Conservation (phyloP, 1,139 yeast species). For the Blastobotrys serpentis region DNA sequence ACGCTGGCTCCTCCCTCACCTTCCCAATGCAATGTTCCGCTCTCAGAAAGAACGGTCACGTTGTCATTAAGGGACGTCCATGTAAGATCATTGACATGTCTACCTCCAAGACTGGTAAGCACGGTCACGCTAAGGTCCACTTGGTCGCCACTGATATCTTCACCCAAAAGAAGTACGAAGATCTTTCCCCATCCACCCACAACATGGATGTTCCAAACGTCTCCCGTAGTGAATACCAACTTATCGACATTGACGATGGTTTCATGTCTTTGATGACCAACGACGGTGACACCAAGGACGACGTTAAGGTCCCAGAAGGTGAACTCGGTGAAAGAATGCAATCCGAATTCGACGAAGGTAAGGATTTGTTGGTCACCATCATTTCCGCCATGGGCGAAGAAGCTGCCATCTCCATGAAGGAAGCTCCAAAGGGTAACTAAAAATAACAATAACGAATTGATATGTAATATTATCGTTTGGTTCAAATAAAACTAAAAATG, state of each 20-base stretch:
- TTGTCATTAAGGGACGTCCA: constrained; percentile 98
- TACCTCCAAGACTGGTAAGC: constrained; percentile 99
- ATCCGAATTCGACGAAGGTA: constrained; percentile 93
- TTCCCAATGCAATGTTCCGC: constrained; percentile 99
- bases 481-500: not conserved
- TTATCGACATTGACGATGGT: constrained; percentile 97
- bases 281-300: constrained; percentile 99
- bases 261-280: constrained; percentile 94
- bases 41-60: constrained; percentile 99
- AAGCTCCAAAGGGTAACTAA: constrained; percentile 71
- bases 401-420: constrained; percentile 97
- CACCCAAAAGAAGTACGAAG: constrained; percentile 99
- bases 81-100: constrained; percentile 99
- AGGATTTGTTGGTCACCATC: constrained; percentile 93
- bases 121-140: constrained; percentile 99
- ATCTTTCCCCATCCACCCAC: constrained; percentile 99
- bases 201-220: constrained; percentile 99
- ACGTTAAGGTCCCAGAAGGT: constrained; percentile 97
- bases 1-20: constrained; percentile 98
- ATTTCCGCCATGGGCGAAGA: constrained; percentile 99
- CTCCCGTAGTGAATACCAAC: constrained; percentile 90
- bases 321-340: constrained; percentile 93
- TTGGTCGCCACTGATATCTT: constrained; percentile 97
- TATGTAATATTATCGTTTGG: constrained; percentile 1
- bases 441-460: not conserved